A percentile compares a stretch with the other conserved stretches of the same genome.
phyloP scores from a whole-genome alignment of 1,139 yeast species.

The Kodamaea fungicola region DNA sequence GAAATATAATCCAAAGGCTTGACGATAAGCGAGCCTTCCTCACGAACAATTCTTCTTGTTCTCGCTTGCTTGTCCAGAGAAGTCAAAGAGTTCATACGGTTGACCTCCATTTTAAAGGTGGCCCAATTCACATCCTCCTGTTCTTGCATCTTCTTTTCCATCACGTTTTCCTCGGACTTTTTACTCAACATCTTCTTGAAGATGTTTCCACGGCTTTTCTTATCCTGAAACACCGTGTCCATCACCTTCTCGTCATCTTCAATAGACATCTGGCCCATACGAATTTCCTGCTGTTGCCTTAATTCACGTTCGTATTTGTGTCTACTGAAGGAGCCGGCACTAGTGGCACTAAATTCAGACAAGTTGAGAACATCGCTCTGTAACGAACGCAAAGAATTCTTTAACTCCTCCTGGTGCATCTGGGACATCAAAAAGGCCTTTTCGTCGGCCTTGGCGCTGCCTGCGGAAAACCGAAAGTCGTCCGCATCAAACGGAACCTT shows the following conservation, averaged over 20 bases:
- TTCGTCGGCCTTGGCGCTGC: conserved; percentile 24
- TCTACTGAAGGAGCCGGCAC: conserved; percentile 81
- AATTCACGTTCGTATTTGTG: conserved; percentile 55
- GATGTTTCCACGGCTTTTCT: conserved; percentile 49
- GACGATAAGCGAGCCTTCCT: conserved; percentile 59
- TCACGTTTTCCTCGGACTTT: conserved; percentile 23
- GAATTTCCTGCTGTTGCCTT: conserved; percentile 20
- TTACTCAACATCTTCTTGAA: conserved; percentile 50
- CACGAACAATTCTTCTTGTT: conserved; percentile 63
- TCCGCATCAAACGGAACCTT: conserved; percentile 39
- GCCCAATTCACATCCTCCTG: conserved; percentile 41
- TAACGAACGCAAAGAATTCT: conserved; percentile 40
- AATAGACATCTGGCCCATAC: conserved; percentile 19
- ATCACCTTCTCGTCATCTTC: conserved; percentile 29
- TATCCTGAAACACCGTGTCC: conserved; percentile 44
- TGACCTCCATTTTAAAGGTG: conserved; percentile 50
- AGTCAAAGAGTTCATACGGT: conserved; percentile 73
- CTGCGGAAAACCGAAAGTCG: conserved; percentile 33
- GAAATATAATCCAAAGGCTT: conserved; percentile 68
- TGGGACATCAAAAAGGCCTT: conserved; percentile 30
- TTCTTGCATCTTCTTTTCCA: conserved; percentile 34
- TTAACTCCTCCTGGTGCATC: conserved; percentile 37
- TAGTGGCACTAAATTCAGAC: conserved; percentile 79
- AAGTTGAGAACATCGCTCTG: conserved; percentile 49
- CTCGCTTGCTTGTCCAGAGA: conserved; percentile 68